phyloP scores from a whole-genome alignment of 352 stramenopile genomes.

The Globisporangium solare region DNA sequence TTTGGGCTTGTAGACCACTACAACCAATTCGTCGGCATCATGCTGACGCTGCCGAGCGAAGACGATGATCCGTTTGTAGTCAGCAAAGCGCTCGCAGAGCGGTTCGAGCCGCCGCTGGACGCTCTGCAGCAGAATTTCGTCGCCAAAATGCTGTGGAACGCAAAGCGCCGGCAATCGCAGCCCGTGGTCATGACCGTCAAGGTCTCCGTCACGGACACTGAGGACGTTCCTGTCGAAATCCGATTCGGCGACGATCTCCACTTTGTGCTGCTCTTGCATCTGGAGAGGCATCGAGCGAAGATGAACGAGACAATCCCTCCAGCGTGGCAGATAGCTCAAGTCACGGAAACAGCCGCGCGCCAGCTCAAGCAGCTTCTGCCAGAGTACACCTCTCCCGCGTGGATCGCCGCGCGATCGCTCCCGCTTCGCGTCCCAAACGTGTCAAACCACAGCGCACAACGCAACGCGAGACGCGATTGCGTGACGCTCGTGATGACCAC shows the following conservation, averaged over 20 bases:
- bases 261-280: conserved; percentile 23
- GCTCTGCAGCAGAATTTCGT: conserved; percentile 24
- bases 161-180: conserved; percentile 17
- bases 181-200: conserved; percentile 14
- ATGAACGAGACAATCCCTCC: background rate
- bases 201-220: background rate
- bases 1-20: background rate
- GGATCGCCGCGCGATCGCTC: conserved; percentile 19
- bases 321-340: no score
- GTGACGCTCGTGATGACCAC: conserved; percentile 56
- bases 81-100: conserved; percentile 5
- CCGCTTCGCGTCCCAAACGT: background rate
- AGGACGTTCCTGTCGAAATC: conserved; percentile 14
- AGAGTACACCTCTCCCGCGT: conserved; percentile 13
- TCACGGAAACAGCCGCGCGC: no score
- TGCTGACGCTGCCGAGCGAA: background rate
- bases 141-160: conserved; percentile 34
- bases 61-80: conserved; percentile 23
- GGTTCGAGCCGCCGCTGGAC: conserved; percentile 15
- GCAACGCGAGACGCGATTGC: background rate
- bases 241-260: conserved; percentile 36
- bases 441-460: no score
- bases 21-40: background rate
- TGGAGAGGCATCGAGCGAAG: conserved; percentile 5
- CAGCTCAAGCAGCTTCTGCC: conserved; percentile 7